phyloP scores from a whole-genome alignment of 139 green algal species.

The Pseudopediastrum boryanum region DNA sequence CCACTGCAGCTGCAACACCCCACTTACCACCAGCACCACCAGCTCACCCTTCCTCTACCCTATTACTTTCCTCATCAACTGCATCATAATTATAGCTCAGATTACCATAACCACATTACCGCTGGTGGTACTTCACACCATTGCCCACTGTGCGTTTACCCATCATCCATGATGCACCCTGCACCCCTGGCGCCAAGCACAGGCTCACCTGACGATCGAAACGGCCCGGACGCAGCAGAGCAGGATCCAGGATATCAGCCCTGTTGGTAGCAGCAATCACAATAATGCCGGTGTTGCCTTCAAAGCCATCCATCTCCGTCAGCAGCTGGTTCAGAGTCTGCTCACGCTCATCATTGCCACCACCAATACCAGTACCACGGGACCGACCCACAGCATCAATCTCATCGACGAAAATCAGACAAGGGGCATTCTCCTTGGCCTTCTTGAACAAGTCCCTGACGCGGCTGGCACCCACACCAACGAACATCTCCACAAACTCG shows the following conservation, averaged over 20 bases:
- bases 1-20: no score
- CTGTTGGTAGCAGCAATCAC: constrained; percentile 99
- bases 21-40: background rate
- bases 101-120: no score
- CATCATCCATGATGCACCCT: no score
- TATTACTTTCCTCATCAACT: no score
- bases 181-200: no score
- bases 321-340: constrained; percentile 99
- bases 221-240: constrained; percentile 97
- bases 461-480: constrained; percentile 96
- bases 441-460: constrained; percentile 99
- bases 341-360: constrained; percentile 99
- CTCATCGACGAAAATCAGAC: constrained; percentile 99
- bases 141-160: no score
- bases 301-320: constrained; percentile 98
- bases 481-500: constrained; percentile 99
- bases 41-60: no score
- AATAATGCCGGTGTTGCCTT: constrained; percentile 96
- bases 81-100: no score
- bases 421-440: constrained; percentile 90
- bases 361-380: constrained; percentile 96
- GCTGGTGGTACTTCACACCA: no score
- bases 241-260: constrained; percentile 97
- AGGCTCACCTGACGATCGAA: constrained; percentile 93
- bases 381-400: constrained; percentile 98